phyloP scores from a whole-genome alignment of 225 moss, liverwort and hornwort species.

The Pleurozium schreberi region DNA sequence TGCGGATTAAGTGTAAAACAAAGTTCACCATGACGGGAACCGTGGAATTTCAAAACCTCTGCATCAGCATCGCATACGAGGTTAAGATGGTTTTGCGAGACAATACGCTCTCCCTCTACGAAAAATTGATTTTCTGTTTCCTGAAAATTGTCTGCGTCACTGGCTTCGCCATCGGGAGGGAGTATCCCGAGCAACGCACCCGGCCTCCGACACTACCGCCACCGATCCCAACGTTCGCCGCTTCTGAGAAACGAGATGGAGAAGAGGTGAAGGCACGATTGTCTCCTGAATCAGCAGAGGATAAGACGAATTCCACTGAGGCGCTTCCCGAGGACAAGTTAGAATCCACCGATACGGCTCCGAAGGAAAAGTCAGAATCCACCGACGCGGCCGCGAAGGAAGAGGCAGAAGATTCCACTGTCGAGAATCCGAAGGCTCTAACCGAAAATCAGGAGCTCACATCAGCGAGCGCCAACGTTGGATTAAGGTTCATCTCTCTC shows the following conservation, averaged over 20 bases:
- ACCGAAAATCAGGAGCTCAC: slow-evolving; percentile 20
- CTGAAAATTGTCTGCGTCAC: slow-evolving; percentile 41
- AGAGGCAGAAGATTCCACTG: neutral
- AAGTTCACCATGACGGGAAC: slow-evolving; percentile 37
- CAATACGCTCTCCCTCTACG: slow-evolving; percentile 22
- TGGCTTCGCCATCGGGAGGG: slow-evolving; percentile 40
- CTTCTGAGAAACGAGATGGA: neutral
- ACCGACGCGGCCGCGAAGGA: neutral
- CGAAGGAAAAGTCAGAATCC: neutral
- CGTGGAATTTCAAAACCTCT: slow-evolving; percentile 27
- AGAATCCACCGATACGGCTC: neutral
- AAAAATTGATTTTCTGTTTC: slow-evolving; percentile 34
- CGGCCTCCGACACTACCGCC: slow-evolving; percentile 30
- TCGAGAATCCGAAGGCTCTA: neutral
- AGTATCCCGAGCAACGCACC: slow-evolving; percentile 31
- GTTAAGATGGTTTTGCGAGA: slow-evolving; percentile 38
- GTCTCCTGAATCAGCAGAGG: neutral
- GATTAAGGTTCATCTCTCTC: slow-evolving; percentile 32
- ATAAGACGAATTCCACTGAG: neutral
- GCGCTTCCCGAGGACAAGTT: neutral
- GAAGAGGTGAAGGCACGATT: neutral
- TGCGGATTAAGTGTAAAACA: neutral
- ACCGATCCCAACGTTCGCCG: slow-evolving; percentile 15
- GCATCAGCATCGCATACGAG: slow-evolving; percentile 38
- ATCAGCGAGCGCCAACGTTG: slow-evolving; percentile 14